phyloP scores from a whole-genome alignment of 495 filamentous ascomycete species.

The Coniosporium apollinis region DNA sequence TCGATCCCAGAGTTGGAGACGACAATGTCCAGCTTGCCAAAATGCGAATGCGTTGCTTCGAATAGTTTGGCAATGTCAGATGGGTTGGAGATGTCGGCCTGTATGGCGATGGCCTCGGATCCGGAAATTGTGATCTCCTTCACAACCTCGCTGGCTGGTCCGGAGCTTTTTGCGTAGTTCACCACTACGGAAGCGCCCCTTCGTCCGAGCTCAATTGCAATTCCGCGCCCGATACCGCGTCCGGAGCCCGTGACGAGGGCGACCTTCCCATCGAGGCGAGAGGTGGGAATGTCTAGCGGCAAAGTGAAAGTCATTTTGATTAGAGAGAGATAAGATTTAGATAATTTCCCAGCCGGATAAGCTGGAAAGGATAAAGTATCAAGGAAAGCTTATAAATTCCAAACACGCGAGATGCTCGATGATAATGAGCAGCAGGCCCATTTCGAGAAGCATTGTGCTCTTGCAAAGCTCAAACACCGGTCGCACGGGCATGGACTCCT shows the following conservation, averaged over 20 bases:
- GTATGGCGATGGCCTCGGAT: constrained; percentile 8
- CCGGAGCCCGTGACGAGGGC: constrained; percentile 35
- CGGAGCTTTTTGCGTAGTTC: constrained; percentile 21
- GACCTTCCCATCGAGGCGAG: constrained; percentile 22
- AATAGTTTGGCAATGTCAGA: constrained; percentile 7
- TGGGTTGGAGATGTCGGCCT: constrained; percentile 8
- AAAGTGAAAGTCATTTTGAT: no score
- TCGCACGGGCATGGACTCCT: no score
- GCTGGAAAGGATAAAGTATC: no score
- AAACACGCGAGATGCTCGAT: no score
- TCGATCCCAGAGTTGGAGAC: constrained; percentile 11
- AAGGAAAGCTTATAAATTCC: no score
- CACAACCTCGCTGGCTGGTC: constrained; percentile 8
- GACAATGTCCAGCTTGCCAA: constrained; percentile 22
- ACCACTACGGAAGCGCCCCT: constrained; percentile 21
- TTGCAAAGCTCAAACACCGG: no score
- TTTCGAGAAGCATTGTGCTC: no score
- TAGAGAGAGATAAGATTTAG: no score
- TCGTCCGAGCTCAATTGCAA: constrained; percentile 27
- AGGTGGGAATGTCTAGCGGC: no score
- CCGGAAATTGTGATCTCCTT: constrained; percentile 14
- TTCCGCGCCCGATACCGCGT: constrained; percentile 34
- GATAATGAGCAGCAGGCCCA: no score
- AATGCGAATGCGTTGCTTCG: constrained; percentile 4
- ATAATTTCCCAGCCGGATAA: no score